Percentiles rank a stretch among this genome's conserved stretches.
These are phyloP conservation scores for Exsudoporus frostii DNA, from an alignment of 768 basidiomycete genomes.

Conservation along the genomic window DNA sequence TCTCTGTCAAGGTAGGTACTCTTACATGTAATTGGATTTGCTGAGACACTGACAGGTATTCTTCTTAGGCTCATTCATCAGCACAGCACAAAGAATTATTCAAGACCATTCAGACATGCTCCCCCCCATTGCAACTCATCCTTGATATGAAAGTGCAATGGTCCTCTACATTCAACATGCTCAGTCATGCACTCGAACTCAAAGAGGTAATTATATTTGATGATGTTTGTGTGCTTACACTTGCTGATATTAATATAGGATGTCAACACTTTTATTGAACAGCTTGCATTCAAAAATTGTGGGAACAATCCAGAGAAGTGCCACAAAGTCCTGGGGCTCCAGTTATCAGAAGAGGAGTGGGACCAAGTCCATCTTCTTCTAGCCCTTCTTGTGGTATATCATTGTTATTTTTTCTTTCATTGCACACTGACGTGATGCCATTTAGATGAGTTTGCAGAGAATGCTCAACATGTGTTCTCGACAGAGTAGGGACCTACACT, in stretches of 20 bases:
- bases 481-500: neutral
- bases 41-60: neutral
- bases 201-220: constrained; percentile 1
- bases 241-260: constrained; percentile 1
- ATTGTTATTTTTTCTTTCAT: neutral
- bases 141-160: constrained; percentile 8
- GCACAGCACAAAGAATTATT: constrained; percentile 3
- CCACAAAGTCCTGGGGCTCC: neutral
- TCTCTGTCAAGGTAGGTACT: constrained; percentile 9
- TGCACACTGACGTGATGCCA: neutral
- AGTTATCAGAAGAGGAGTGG: constrained; percentile 1
- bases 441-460: constrained; percentile 6
- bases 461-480: constrained; percentile 4
- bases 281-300: constrained; percentile 1
- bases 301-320: neutral
- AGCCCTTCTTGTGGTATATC: neutral
- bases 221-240: neutral
- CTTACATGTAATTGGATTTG: no score
- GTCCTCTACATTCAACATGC: constrained; percentile 5
- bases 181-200: neutral
- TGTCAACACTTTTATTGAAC: neutral
- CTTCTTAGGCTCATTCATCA: constrained; percentile 1
- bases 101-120: constrained; percentile 1
- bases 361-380: neutral
- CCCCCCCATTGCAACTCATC: neutral